These are phyloP conservation scores for Kwoniella mangroviensis DNA, from an alignment of 768 basidiomycete genomes.

Conservation along the genomic window DNA sequence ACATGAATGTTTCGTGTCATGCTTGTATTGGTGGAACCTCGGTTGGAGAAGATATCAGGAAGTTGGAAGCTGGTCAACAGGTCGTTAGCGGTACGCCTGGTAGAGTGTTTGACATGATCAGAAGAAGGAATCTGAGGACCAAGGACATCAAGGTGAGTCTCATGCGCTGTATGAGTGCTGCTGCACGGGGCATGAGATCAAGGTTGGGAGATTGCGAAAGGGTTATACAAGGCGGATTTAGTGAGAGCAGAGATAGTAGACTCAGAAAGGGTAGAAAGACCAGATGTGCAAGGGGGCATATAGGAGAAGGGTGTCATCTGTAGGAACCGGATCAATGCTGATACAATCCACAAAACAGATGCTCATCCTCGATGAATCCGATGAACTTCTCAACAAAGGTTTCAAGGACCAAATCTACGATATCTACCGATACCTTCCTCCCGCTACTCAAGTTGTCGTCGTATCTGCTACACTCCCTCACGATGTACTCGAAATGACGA, in stretches of 20 bases:
- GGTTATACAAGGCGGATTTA: constrained; percentile 64
- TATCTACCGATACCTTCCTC: constrained; percentile 95
- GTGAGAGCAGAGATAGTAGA: no score
- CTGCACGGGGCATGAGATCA: no score
- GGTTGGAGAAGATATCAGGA: constrained; percentile 95
- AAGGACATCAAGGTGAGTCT: constrained; percentile 96
- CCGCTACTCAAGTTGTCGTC: constrained; percentile 94
- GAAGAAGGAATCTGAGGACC: constrained; percentile 86
- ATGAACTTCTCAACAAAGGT: constrained; percentile 94
- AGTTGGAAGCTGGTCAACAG: constrained; percentile 96
- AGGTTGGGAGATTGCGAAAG: not conserved
- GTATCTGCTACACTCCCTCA: constrained; percentile 94
- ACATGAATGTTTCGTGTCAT: constrained; percentile 99
- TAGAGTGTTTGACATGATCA: constrained; percentile 99
- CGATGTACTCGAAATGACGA: constrained; percentile 98
- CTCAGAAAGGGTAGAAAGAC: no score
- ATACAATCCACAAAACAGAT: constrained; percentile 27
- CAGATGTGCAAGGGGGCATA: no score
- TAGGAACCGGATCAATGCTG: not conserved
- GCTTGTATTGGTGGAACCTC: constrained; percentile 97
- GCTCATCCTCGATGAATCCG: constrained; percentile 65
- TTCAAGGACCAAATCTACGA: constrained; percentile 99
- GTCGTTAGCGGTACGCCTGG: constrained; percentile 97
- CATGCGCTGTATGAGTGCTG: not conserved
- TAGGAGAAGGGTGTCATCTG: not conserved